Evolutionary conservation across 1,139 yeast species (phyloP).

Genomic region (Candida sp.): DNA sequence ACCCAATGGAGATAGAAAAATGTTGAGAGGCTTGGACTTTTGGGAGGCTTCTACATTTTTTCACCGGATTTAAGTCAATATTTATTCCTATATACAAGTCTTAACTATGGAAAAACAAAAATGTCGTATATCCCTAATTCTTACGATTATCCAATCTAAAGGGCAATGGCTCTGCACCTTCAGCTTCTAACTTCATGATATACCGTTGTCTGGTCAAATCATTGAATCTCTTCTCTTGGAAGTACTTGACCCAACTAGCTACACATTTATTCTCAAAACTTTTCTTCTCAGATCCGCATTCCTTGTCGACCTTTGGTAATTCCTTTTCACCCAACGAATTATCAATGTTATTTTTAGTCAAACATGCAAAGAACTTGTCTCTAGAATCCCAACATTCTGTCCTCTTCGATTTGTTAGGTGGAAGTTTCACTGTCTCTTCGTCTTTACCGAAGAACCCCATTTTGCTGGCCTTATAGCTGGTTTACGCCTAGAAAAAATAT

Average conservation of each 20-base stretch:
- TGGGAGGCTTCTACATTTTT: too few relatives aligned
- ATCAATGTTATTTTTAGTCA: conserved; percentile 36
- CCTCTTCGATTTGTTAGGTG: conserved; percentile 42
- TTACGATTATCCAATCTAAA: conserved; percentile 30
- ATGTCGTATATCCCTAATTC: neutral
- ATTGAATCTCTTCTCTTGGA: conserved; percentile 45
- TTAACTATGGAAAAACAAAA: neutral
- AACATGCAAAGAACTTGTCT: conserved; percentile 40
- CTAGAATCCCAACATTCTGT: conserved; percentile 44
- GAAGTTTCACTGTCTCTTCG: conserved; percentile 23
- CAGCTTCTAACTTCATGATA: conserved; percentile 41
- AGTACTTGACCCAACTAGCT: conserved; percentile 44
- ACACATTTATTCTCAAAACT: conserved; percentile 41
- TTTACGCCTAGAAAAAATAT: too few relatives aligned
- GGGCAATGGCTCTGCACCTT: conserved; percentile 48
- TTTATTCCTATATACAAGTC: conserved; percentile 2
- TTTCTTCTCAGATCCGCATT: conserved; percentile 33
- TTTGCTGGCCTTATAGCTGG: neutral
- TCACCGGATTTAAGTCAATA: too few relatives aligned
- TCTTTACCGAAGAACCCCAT: conserved; percentile 37
- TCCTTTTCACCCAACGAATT: conserved; percentile 42
- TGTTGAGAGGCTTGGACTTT: too few relatives aligned
- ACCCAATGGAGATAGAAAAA: too few relatives aligned
- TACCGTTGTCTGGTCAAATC: conserved; percentile 41
- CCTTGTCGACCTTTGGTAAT: conserved; percentile 24